Evolutionary conservation across 129 eudicot species (phyloP), one percentile per base, ranked within the genome.

Genomic region (Chrysanthemum makinoi): DNA sequence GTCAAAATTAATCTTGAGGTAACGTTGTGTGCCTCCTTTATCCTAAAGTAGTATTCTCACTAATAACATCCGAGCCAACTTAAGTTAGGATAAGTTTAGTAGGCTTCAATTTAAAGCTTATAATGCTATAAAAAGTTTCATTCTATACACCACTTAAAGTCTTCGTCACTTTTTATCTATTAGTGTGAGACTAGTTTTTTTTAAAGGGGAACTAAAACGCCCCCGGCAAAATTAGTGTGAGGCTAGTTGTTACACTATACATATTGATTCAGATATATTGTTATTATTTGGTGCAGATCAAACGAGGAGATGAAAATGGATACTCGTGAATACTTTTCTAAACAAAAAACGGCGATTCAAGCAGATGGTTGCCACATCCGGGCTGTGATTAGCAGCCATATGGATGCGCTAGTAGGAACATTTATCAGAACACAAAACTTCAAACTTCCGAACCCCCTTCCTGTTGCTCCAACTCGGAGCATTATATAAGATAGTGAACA

Each of bases 1-100:
- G 87, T 82, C 79, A 20, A 80, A 78, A 24, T 62, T 87, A 65
- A 73, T 87, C 80, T 72, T 82, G 89, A 87, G 95, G 95, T 87
- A 76, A 47, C 10, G 39, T 75, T 67, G 8, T 65, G 7, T 60
- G 26, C 13, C 44, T 14, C 66, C 66, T 26, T 17, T 24, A 26
- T 8, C 7, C 24, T n/a, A 33, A 61, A 33, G 28, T 39, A 39
- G 47, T 16, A 35, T 33, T 33, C 50, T 39, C 50, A 35, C 7
- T 63, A 63, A 11, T 10, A 43, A 10, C 69, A 5, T 35, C 10
- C 2, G 0, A 64, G 10, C 4, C n/a, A 19, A 11, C 69, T 30
- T 62, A n/a, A 30, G 43, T 33, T 33, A 30, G 35, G 4, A 30
- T 30, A 39, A 1, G 46, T 6, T 39, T 39, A 39, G 46, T 39